Conservation (phyloP, 2,329 filamentous ascomycete species). For the Cercospora berteroae region DNA sequence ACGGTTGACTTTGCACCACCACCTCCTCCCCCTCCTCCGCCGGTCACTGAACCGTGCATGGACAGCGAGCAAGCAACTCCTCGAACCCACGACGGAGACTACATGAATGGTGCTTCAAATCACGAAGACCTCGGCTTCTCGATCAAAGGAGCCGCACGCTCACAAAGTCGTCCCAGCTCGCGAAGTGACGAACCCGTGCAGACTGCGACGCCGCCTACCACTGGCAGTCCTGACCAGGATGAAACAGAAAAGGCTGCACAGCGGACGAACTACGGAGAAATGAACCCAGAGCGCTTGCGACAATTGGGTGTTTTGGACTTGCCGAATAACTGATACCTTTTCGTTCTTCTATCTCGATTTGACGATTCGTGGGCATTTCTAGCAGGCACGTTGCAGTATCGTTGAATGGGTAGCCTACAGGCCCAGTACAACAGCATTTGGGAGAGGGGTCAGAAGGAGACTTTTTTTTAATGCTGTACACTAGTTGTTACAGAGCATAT, state of each 20-base stretch:
- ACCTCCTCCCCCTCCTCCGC: conserved; percentile 45
- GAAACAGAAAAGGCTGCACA: conserved; percentile 31
- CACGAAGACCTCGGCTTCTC: conserved; percentile 30
- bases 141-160: conserved; percentile 30
- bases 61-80: conserved; percentile 19
- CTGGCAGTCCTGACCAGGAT: conserved; percentile 38
- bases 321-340: conserved; percentile 21
- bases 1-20: conserved; percentile 36
- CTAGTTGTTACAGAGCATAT: conserved; percentile 14
- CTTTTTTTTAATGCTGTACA: conserved; percentile 26
- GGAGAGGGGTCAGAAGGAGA: background rate
- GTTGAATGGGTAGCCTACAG: background rate
- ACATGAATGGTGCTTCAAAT: conserved; percentile 10
- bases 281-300: conserved; percentile 39
- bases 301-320: conserved; percentile 35
- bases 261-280: conserved; percentile 33
- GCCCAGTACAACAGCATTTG: conserved; percentile 11
- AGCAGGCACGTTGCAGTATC: background rate
- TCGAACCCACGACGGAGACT: conserved; percentile 15
- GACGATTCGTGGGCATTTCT: conserved; percentile 6
- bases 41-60: conserved; percentile 26
- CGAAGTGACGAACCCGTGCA: conserved; percentile 41
- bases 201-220: conserved; percentile 46
- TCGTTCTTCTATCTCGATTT: background rate
- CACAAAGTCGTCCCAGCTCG: conserved; percentile 21